These are phyloP conservation scores for Neoboletus magnificus DNA, from an alignment of 768 basidiomycete genomes.

Conservation along the genomic window DNA sequence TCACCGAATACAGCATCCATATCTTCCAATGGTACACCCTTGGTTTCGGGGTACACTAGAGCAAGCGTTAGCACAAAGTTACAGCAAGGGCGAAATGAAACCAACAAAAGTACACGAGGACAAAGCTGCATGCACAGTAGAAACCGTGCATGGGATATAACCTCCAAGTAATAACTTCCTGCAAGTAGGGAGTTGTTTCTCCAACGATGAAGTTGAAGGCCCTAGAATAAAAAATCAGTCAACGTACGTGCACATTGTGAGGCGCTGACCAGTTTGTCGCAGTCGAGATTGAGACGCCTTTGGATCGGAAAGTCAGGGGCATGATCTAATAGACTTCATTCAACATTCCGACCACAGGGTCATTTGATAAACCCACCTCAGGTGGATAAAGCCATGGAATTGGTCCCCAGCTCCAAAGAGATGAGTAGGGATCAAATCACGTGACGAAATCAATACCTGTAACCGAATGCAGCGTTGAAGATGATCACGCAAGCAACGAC, in stretches of 20 bases:
- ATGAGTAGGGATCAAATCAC: neutral
- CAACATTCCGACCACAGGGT: neutral
- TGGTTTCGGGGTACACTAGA: constrained; percentile 82
- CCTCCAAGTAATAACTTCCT: constrained; percentile 86
- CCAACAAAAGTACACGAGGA: constrained; percentile 81
- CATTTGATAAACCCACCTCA: constrained; percentile 47
- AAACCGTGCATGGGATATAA: constrained; percentile 96
- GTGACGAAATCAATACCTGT: constrained; percentile 45
- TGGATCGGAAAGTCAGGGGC: constrained; percentile 84
- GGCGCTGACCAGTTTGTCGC: constrained; percentile 65
- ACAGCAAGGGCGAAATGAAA: constrained; percentile 8
- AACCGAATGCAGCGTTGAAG: constrained; percentile 93
- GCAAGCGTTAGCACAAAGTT: constrained; percentile 5
- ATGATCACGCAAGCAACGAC: constrained; percentile 88
- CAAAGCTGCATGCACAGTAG: constrained; percentile 83
- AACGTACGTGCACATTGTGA: neutral
- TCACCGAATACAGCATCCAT: constrained; percentile 91
- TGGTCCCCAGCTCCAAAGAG: constrained; percentile 64
- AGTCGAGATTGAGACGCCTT: constrained; percentile 93
- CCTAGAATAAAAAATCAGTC: constrained; percentile 32
- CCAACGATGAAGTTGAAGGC: constrained; percentile 91
- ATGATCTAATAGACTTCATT: constrained; percentile 59
- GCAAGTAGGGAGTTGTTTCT: constrained; percentile 79
- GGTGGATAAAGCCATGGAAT: constrained; percentile 86
- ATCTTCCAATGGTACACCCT: constrained; percentile 83